phyloP scores from a whole-genome alignment of 2,329 filamentous ascomycete genomes.

The Pseudogymnoascus sp. region DNA sequence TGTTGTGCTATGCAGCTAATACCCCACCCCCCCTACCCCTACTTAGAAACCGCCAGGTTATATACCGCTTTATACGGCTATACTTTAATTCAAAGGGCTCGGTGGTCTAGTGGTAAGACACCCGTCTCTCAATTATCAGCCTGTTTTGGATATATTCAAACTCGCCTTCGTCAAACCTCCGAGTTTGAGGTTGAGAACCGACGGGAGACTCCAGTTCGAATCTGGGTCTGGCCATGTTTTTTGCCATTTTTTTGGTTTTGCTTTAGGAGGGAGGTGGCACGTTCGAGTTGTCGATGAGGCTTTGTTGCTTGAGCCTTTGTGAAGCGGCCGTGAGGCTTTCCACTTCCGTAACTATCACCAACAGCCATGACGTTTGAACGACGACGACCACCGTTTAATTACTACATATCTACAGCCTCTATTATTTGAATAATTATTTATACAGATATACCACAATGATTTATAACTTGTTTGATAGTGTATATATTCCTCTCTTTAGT shows the following conservation, averaged over 20 bases:
- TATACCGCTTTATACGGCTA: neutral
- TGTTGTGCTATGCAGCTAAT: neutral
- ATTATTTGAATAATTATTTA: neutral
- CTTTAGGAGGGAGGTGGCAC: neutral
- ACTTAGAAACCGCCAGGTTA: neutral
- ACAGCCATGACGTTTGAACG: neutral
- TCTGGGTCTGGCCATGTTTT: neutral
- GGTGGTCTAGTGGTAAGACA: neutral
- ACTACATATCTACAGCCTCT: neutral
- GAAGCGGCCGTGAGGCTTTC: neutral
- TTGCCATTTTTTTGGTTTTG: neutral
- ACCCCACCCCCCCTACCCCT: neutral
- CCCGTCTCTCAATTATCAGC: neutral
- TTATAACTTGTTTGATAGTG: neutral
- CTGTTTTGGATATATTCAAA: neutral
- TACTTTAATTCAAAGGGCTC: neutral
- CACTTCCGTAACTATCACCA: neutral
- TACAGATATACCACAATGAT: neutral
- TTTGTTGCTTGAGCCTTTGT: neutral
- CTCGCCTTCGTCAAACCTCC: neutral
- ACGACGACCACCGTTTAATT: too few relatives aligned
- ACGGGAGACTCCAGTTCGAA: neutral
- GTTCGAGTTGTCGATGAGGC: neutral
- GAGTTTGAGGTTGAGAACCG: conserved; percentile 1
- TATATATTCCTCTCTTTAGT: neutral